Evolutionary conservation across 2,329 filamentous ascomycete species (phyloP).

Genomic region (Clarireedia hainanense): DNA sequence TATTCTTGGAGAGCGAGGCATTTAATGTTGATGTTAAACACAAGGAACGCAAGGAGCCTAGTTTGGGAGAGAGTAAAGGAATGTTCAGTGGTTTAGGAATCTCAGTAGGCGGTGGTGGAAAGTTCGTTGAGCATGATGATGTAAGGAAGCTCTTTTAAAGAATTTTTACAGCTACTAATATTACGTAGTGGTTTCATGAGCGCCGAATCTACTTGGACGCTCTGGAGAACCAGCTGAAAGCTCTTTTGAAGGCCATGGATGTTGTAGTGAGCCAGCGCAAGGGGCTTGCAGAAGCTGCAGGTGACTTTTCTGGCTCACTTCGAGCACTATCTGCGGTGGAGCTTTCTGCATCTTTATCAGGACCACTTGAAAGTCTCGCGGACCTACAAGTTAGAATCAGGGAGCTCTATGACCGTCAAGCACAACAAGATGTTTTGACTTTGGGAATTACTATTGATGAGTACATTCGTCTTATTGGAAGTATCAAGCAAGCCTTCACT

Average conservation of each 20-base stretch:
- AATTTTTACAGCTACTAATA: slow-evolving; percentile 18
- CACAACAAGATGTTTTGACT: slow-evolving; percentile 92
- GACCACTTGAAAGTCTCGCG: slow-evolving; percentile 82
- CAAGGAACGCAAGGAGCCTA: slow-evolving; percentile 84
- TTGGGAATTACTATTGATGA: slow-evolving; percentile 97
- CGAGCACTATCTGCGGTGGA: slow-evolving; percentile 89
- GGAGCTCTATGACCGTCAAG: slow-evolving; percentile 93
- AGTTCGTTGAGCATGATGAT: slow-evolving; percentile 98
- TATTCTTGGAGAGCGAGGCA: slow-evolving; percentile 92
- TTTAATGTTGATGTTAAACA: slow-evolving; percentile 98
- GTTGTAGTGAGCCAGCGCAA: slow-evolving; percentile 87
- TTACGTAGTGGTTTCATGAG: slow-evolving; percentile 84
- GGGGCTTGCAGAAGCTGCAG: slow-evolving; percentile 85
- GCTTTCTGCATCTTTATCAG: slow-evolving; percentile 79
- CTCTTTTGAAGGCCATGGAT: slow-evolving; percentile 87
- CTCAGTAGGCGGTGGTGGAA: slow-evolving; percentile 66
- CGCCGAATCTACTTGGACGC: slow-evolving; percentile 91
- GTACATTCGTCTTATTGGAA: slow-evolving; percentile 92
- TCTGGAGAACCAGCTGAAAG: slow-evolving; percentile 83
- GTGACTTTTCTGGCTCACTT: slow-evolving; percentile 88
- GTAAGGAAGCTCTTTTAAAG: slow-evolving; percentile 40
- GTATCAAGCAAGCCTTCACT: slow-evolving; percentile 84
- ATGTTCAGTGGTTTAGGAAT: slow-evolving; percentile 81
- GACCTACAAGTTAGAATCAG: slow-evolving; percentile 90
- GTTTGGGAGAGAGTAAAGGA: slow-evolving; percentile 84